Percentiles rank a stretch among this genome's conserved stretches.
Evolutionary conservation across 2,329 filamentous ascomycete species (phyloP).

Genomic region (Paradendryphiella salina): DNA sequence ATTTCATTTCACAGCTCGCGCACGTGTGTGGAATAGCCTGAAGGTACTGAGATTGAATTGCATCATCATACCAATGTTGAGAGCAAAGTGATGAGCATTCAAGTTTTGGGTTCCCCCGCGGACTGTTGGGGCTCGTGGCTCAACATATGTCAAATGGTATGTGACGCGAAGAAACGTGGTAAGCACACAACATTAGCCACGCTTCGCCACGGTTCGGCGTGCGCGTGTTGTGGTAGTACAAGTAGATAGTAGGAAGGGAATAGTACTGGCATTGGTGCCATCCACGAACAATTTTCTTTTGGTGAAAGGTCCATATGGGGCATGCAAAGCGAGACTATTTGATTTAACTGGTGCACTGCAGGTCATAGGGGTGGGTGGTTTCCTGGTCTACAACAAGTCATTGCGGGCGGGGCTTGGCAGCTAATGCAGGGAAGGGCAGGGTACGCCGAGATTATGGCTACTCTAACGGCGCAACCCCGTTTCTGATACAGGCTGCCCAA

Average conservation of each 20-base stretch:
- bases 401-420: slow-evolving; percentile 19
- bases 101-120: not conserved
- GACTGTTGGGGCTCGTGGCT: not conserved
- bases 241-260: no score
- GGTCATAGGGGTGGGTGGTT: slow-evolving; percentile 12
- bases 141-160: not conserved
- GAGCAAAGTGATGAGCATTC: not conserved
- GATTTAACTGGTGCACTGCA: not conserved
- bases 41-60: not conserved
- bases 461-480: slow-evolving; percentile 18
- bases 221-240: no score
- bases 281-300: no score
- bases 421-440: slow-evolving; percentile 22
- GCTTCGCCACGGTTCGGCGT: slow-evolving; percentile 2
- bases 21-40: not conserved
- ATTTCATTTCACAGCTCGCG: not conserved
- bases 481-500: slow-evolving; percentile 4
- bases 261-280: no score
- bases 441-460: slow-evolving; percentile 21
- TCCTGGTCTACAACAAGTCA: slow-evolving; percentile 23
- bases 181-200: not conserved
- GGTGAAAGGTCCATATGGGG: no score
- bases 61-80: not conserved
- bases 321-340: no score
- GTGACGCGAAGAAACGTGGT: not conserved